phyloP scores from a whole-genome alignment of 164 flowering plant genomes.

The Sextonia rubra region DNA sequence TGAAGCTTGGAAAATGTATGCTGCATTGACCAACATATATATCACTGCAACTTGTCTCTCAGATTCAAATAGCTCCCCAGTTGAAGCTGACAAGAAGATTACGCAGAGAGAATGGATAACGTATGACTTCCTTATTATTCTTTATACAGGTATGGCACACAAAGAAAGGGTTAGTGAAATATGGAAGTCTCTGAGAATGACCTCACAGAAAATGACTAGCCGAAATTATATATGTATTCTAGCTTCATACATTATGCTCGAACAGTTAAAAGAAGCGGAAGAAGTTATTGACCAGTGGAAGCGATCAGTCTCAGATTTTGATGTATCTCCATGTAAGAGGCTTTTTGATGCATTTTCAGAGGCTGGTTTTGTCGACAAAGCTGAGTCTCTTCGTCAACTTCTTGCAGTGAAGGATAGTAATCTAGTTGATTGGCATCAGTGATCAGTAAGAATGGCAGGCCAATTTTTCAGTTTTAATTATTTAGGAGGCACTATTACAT shows the following conservation, averaged over 20 bases:
- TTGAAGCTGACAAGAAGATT: constrained; percentile 53
- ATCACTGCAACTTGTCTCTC: constrained; percentile 39
- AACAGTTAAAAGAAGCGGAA: constrained; percentile 56
- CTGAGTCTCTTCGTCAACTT: constrained; percentile 26
- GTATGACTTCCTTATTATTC: constrained; percentile 76
- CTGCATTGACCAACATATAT: constrained; percentile 55
- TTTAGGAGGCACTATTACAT: no score
- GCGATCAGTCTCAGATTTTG: constrained; percentile 52
- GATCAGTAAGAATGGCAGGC: neutral
- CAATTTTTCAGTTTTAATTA: no score
- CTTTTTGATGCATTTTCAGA: constrained; percentile 48
- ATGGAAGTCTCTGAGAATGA: constrained; percentile 76
- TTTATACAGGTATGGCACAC: constrained; percentile 61
- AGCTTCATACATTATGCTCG: constrained; percentile 75
- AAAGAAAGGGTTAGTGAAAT: constrained; percentile 65
- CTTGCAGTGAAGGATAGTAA: constrained; percentile 26
- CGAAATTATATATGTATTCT: constrained; percentile 61
- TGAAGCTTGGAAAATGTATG: constrained; percentile 60
- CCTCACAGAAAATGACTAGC: constrained; percentile 66
- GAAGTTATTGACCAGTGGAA: constrained; percentile 76
- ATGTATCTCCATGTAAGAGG: constrained; percentile 37
- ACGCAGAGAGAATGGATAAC: constrained; percentile 82
- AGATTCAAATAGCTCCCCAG: constrained; percentile 42
- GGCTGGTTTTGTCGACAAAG: constrained; percentile 42
- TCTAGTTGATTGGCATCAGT: constrained; percentile 20